These are phyloP conservation scores for Yueomyces sp. DNA, from an alignment of 805 yeast species.

Conservation along the genomic window DNA sequence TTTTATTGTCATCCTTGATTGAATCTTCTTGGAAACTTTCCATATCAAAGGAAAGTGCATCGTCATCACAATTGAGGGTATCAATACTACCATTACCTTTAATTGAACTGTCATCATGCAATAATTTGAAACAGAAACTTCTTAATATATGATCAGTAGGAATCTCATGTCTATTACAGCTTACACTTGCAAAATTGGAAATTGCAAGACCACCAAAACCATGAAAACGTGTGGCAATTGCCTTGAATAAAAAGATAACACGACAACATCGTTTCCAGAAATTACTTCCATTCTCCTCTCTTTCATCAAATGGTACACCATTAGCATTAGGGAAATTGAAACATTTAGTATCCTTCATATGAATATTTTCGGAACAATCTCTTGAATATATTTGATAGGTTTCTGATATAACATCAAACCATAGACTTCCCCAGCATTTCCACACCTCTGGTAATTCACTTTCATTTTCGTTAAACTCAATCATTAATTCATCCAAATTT, in stretches of 20 bases:
- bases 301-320: conserved; percentile 36
- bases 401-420: conserved; percentile 51
- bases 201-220: conserved; percentile 8
- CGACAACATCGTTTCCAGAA: conserved; percentile 24
- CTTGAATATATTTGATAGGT: conserved; percentile 33
- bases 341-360: conserved; percentile 36
- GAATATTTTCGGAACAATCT: neutral
- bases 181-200: conserved; percentile 6
- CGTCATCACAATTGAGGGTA: neutral
- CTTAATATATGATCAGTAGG: conserved; percentile 8
- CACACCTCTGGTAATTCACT: conserved; percentile 56
- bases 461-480: conserved; percentile 44
- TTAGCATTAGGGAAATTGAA: conserved; percentile 49
- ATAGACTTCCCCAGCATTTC: conserved; percentile 76
- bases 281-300: conserved; percentile 21
- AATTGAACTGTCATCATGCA: neutral
- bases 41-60: neutral
- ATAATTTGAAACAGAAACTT: conserved; percentile 15
- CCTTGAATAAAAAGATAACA: conserved; percentile 18
- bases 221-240: conserved; percentile 14
- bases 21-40: neutral
- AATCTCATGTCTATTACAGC: conserved; percentile 7
- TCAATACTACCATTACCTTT: neutral
- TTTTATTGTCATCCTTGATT: neutral
- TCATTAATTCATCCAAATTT: conserved; percentile 29